Conservation (phyloP, 106 monocot genomes). For the Platanthera zijinensis region DNA sequence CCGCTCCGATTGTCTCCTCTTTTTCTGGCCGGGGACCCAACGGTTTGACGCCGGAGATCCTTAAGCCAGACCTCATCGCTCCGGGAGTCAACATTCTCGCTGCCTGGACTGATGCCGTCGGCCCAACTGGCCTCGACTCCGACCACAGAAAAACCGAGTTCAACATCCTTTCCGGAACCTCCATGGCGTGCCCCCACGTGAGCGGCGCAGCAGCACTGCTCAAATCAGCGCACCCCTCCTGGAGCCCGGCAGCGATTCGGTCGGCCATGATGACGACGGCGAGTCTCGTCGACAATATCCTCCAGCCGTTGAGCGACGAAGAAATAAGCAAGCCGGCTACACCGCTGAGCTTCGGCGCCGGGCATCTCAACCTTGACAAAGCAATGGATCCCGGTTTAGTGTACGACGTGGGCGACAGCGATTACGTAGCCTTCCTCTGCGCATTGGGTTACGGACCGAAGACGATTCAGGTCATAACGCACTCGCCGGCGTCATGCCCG, state of each 20-base stretch:
- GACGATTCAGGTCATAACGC: conserved; percentile 70
- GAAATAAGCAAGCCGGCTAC: conserved; percentile 42
- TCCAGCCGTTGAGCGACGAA: conserved; percentile 59
- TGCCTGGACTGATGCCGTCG: conserved; percentile 85
- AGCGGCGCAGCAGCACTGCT: conserved; percentile 89
- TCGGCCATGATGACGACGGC: conserved; percentile 97
- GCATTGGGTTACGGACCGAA: conserved; percentile 58
- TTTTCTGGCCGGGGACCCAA: conserved; percentile 94
- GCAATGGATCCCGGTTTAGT: conserved; percentile 91
- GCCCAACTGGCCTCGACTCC: conserved; percentile 69
- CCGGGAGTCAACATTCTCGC: conserved; percentile 95
- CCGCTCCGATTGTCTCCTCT: conserved; percentile 87
- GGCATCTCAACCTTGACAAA: conserved; percentile 49
- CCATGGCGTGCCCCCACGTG: conserved; percentile 93
- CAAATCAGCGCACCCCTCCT: conserved; percentile 71
- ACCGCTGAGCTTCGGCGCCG: conserved; percentile 70
- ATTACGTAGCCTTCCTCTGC: conserved; percentile 83
- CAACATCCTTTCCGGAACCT: conserved; percentile 93
- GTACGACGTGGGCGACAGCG: conserved; percentile 56
- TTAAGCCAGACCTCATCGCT: conserved; percentile 91
- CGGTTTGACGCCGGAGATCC: conserved; percentile 61
- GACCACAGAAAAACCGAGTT: conserved; percentile 82
- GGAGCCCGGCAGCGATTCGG: conserved; percentile 81
- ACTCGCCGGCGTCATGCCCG: conserved; percentile 54
- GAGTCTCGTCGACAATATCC: conserved; percentile 44